Percentiles rank a stretch among this genome's conserved stretches.
phyloP scores from a whole-genome alignment of 805 yeast genomes.

The Wickerhamiella nectarea region DNA sequence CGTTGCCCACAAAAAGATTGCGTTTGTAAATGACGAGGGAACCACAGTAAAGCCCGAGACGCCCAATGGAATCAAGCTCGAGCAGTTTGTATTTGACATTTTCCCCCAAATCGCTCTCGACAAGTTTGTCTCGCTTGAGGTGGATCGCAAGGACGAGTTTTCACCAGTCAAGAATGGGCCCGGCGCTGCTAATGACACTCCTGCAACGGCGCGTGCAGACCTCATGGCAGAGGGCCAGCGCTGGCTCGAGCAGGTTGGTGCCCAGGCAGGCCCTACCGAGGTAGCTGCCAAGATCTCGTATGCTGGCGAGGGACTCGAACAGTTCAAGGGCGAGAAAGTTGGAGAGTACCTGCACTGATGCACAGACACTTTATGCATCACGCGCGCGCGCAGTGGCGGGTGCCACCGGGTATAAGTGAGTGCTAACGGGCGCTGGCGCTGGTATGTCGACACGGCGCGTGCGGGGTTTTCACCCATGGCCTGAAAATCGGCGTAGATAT shows the following conservation, averaged over 20 bases:
- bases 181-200: conserved; percentile 71
- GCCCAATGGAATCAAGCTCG: conserved; percentile 87
- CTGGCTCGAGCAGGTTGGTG: conserved; percentile 71
- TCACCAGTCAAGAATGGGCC: conserved; percentile 88
- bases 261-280: conserved; percentile 47
- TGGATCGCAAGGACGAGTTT: conserved; percentile 70
- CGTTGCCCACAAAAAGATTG: conserved; percentile 82
- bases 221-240: conserved; percentile 51
- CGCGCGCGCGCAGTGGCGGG: too few relatives aligned
- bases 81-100: conserved; percentile 93
- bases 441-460: too few relatives aligned
- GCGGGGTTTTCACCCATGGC: too few relatives aligned
- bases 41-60: conserved; percentile 44
- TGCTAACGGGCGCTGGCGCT: too few relatives aligned
- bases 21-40: conserved; percentile 38
- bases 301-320: conserved; percentile 53
- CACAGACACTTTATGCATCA: too few relatives aligned
- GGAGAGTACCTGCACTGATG: conserved; percentile 1
- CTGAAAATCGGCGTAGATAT: too few relatives aligned
- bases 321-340: conserved; percentile 34
- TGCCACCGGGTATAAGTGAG: too few relatives aligned
- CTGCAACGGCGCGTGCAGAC: conserved; percentile 61
- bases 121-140: conserved; percentile 85
- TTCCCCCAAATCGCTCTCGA: conserved; percentile 61
- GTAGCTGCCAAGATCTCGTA: conserved; percentile 67